Evolutionary conservation across 768 basidiomycete species (phyloP).

Genomic region (Rhizopogon salebrosus): DNA sequence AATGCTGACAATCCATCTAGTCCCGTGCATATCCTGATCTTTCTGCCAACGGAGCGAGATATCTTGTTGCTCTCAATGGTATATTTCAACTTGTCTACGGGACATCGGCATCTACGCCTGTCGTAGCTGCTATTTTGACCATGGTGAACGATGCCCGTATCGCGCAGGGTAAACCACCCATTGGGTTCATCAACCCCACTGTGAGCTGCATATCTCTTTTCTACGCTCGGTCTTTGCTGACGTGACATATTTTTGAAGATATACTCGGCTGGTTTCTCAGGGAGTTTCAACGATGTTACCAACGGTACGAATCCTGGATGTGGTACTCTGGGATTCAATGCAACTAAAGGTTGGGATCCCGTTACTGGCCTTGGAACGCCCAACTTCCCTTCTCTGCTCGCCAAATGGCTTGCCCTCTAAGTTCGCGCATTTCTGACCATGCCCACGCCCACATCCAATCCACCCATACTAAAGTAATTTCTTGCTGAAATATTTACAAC

Average conservation of each 20-base stretch:
- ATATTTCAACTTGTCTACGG: slow-evolving; percentile 39
- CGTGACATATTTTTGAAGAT: slow-evolving; percentile 32
- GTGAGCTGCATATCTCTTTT: slow-evolving; percentile 17
- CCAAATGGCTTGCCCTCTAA: slow-evolving; percentile 26
- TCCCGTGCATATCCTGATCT: slow-evolving; percentile 58
- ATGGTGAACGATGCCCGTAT: slow-evolving; percentile 61
- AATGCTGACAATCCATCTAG: slow-evolving; percentile 23
- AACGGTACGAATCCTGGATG: slow-evolving; percentile 44
- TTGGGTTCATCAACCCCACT: slow-evolving; percentile 57
- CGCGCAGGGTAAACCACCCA: slow-evolving; percentile 35
- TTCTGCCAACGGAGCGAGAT: slow-evolving; percentile 46
- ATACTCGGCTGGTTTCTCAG: slow-evolving; percentile 28
- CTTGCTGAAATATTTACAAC: too few relatives aligned
- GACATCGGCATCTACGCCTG: slow-evolving; percentile 60
- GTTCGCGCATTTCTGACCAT: too few relatives aligned
- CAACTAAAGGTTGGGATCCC: slow-evolving; percentile 28
- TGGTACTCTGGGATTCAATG: slow-evolving; percentile 31
- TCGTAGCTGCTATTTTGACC: slow-evolving; percentile 58
- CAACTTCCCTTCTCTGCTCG: slow-evolving; percentile 30
- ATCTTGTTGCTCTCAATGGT: slow-evolving; percentile 26
- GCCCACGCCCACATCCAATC: too few relatives aligned
- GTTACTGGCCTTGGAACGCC: slow-evolving; percentile 51
- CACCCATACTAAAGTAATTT: too few relatives aligned
- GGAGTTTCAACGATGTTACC: slow-evolving; percentile 47
- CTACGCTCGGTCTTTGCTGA: background rate